Conservation (phyloP, 2,329 filamentous ascomycete species). For the Colletotrichum agaves region DNA sequence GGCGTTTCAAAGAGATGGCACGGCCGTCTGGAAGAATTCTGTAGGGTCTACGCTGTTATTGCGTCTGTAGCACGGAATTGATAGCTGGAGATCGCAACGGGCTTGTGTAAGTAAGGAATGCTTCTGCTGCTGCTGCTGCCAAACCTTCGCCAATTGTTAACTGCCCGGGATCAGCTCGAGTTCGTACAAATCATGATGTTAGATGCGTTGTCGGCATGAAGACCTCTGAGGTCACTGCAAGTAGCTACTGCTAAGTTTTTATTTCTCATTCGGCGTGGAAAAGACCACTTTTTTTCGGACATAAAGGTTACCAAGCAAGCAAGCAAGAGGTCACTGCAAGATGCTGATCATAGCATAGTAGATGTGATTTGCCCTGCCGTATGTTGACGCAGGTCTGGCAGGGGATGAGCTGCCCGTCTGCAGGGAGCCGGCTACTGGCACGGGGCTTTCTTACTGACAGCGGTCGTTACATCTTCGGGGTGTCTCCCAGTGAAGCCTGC, state of each 20-base stretch:
- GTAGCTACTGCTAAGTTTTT: too few relatives aligned
- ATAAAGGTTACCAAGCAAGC: too few relatives aligned
- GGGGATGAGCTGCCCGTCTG: constrained; percentile 7
- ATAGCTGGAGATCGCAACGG: neutral
- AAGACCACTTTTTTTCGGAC: too few relatives aligned
- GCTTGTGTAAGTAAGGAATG: constrained; percentile 1
- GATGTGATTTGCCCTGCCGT: constrained; percentile 17
- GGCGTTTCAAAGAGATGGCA: neutral
- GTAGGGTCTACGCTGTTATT: neutral
- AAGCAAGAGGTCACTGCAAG: constrained; percentile 22
- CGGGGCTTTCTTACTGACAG: constrained; percentile 10
- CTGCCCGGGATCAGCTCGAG: constrained; percentile 13
- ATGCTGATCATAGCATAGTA: neutral
- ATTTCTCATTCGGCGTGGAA: too few relatives aligned
- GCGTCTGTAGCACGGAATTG: neutral
- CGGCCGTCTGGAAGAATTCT: constrained; percentile 12
- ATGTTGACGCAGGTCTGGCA: neutral
- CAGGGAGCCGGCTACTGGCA: constrained; percentile 14
- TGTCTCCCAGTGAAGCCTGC: constrained; percentile 33
- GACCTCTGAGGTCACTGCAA: constrained; percentile 28
- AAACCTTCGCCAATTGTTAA: constrained; percentile 11
- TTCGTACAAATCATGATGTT: constrained; percentile 12
- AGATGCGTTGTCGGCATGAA: constrained; percentile 19
- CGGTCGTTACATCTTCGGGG: constrained; percentile 22
- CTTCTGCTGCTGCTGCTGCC: constrained; percentile 16